Evolutionary conservation across 495 filamentous ascomycete genomes (phyloP).

Genomic region (Aspergillus affinis): DNA sequence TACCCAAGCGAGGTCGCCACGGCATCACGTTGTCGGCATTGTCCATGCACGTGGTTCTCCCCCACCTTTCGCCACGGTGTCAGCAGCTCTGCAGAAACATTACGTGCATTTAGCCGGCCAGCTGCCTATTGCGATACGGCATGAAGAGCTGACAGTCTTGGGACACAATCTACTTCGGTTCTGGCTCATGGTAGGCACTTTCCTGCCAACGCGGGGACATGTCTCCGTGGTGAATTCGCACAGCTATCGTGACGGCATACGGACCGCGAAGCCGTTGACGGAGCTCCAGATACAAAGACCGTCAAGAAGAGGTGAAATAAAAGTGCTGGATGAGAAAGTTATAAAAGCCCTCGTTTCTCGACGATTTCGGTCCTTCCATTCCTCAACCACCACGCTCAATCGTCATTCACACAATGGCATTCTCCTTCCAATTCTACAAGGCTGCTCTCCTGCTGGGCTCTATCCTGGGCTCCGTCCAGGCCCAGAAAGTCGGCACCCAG

Average conservation of each 20-base stretch:
- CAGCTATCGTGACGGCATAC: slow-evolving; percentile 5
- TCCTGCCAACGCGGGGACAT: not conserved
- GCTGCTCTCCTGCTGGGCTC: slow-evolving; percentile 29
- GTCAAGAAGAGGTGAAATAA: not conserved
- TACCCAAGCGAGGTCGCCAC: not conserved
- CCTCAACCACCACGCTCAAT: slow-evolving; percentile 2
- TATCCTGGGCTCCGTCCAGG: slow-evolving; percentile 26
- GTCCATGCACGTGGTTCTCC: too few species aligned
- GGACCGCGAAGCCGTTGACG: slow-evolving; percentile 16
- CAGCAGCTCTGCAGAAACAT: not conserved
- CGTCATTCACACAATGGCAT: slow-evolving; percentile 12
- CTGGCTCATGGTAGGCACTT: not conserved
- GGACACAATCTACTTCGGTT: not conserved
- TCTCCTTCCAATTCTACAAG: slow-evolving; percentile 18
- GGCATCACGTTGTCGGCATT: not conserved
- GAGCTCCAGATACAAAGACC: not conserved
- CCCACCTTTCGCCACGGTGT: not conserved
- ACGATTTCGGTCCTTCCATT: not conserved
- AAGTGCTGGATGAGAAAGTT: not conserved
- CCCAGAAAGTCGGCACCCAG: slow-evolving; percentile 58
- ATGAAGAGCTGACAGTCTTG: not conserved
- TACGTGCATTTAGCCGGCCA: not conserved
- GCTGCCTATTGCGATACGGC: not conserved
- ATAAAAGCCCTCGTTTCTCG: slow-evolving; percentile 3
- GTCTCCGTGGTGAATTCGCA: slow-evolving; percentile 9